Evolutionary conservation across 306 rosid genomes (phyloP).

Genomic region (Lathyrus oleraceus): DNA sequence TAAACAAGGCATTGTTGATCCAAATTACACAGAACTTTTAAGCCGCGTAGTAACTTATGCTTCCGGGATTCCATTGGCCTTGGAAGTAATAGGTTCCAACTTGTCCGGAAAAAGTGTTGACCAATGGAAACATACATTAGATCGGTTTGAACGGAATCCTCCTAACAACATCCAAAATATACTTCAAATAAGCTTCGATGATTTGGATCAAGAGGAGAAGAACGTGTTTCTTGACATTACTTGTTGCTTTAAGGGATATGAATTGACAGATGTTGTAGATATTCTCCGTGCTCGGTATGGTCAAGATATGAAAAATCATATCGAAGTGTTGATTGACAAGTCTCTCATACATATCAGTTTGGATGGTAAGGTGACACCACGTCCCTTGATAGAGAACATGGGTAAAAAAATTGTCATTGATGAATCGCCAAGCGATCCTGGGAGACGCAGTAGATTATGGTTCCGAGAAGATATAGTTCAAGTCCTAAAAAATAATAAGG

Average conservation of each 20-base stretch:
- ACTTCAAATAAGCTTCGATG: neutral
- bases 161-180: no score
- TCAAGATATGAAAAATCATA: neutral
- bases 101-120: neutral
- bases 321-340: neutral
- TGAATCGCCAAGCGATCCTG: slow-evolving; percentile 3
- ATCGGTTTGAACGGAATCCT: neutral
- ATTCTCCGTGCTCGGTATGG: neutral
- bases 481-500: slow-evolving; percentile 23
- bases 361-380: neutral
- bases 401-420: slow-evolving; percentile 30
- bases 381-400: slow-evolving; percentile 27
- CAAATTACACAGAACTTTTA: neutral
- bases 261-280: neutral
- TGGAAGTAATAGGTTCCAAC: neutral
- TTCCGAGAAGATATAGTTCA: slow-evolving; percentile 8
- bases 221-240: neutral
- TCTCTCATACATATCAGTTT: slow-evolving; percentile 10
- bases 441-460: slow-evolving; percentile 34
- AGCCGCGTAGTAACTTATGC: neutral
- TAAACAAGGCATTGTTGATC: neutral
- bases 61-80: neutral
- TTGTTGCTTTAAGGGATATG: neutral
- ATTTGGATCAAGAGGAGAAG: neutral
- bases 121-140: neutral